Evolutionary conservation across 306 rosid genomes (phyloP).

Genomic region (Aeschynomene evenia): DNA sequence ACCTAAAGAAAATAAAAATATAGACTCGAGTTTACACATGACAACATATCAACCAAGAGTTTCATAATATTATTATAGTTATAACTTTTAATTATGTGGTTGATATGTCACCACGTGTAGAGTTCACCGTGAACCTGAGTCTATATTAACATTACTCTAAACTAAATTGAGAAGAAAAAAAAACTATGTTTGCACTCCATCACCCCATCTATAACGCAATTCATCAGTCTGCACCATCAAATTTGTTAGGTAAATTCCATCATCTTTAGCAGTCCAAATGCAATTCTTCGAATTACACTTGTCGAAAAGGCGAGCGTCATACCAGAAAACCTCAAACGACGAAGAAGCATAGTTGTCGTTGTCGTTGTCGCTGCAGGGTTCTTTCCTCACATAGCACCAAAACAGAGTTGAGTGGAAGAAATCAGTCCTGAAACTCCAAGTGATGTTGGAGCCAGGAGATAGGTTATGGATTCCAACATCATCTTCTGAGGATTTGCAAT

Average conservation of each 20-base stretch:
- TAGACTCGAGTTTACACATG: no score
- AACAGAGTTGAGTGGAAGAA: slow-evolving; percentile 38
- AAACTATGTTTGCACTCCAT: background rate
- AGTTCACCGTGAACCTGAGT: no score
- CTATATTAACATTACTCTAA: no score
- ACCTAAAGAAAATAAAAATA: no score
- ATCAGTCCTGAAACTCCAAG: slow-evolving; percentile 47
- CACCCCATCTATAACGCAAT: slow-evolving; percentile 31
- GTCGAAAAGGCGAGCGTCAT: slow-evolving; percentile 34
- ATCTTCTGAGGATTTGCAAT: slow-evolving; percentile 41
- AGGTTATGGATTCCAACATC: slow-evolving; percentile 27
- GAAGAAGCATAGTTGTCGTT: background rate
- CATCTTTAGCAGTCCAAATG: slow-evolving; percentile 45
- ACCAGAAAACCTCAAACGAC: slow-evolving; percentile 39
- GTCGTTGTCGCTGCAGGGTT: no score
- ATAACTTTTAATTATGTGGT: no score
- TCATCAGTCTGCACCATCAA: background rate
- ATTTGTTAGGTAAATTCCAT: slow-evolving; percentile 39
- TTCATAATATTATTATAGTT: no score
- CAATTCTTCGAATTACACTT: slow-evolving; percentile 52
- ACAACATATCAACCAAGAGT: no score
- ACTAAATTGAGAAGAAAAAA: no score
- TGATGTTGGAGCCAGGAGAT: slow-evolving; percentile 31
- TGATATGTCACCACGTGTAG: no score
- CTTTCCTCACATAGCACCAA: slow-evolving; percentile 36